These are phyloP conservation scores for Podaxis pistillaris DNA, from an alignment of 768 basidiomycete species.

Conservation along the genomic window DNA sequence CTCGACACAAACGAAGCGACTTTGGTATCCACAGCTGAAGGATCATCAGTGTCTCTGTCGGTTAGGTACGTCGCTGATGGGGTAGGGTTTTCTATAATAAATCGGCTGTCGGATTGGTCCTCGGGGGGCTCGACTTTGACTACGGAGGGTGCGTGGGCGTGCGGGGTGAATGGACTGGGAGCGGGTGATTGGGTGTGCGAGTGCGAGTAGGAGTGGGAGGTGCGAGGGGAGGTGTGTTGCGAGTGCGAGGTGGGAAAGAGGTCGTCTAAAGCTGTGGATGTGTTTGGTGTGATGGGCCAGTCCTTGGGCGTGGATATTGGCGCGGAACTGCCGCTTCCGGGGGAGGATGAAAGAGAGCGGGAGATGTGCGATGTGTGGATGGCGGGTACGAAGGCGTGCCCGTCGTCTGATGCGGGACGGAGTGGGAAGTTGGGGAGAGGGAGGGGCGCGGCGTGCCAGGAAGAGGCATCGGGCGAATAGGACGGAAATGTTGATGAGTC, in stretches of 20 bases:
- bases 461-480: not conserved
- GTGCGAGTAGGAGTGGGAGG: not conserved
- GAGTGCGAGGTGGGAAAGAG: not conserved
- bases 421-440: not conserved
- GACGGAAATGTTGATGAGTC: not conserved
- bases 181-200: not conserved
- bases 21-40: slow-evolving; percentile 1
- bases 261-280: not conserved
- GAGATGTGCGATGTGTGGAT: not conserved
- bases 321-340: not conserved
- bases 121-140: slow-evolving; percentile 36
- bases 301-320: not conserved
- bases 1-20: slow-evolving; percentile 21
- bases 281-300: slow-evolving; percentile 4
- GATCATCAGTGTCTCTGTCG: not conserved
- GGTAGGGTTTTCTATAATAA: slow-evolving; percentile 44
- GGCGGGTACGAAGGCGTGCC: not conserved
- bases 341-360: slow-evolving; percentile 3
- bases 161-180: slow-evolving; percentile 12
- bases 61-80: slow-evolving; percentile 14
- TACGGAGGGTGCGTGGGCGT: slow-evolving; percentile 10
- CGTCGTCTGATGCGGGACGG: not conserved
- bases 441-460: not conserved
- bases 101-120: slow-evolving; percentile 36
- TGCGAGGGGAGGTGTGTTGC: not conserved